phyloP scores from a whole-genome alignment of 2,329 filamentous ascomycete genomes.

The Teratosphaeria pseudoeucalypti region DNA sequence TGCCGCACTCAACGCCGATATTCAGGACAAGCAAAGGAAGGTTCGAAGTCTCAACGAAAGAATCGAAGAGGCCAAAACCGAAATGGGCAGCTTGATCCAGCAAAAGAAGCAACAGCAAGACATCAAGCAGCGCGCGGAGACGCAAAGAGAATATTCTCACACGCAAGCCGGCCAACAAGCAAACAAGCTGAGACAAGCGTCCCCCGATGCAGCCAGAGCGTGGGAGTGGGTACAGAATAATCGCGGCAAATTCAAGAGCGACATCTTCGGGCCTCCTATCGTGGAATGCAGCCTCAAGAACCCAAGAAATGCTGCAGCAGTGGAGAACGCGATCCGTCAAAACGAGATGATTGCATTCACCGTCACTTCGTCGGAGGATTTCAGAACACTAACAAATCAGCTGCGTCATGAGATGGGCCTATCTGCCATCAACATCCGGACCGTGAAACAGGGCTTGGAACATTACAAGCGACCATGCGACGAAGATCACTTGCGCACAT shows the following conservation, averaged over 20 bases:
- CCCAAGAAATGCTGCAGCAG: slow-evolving; percentile 49
- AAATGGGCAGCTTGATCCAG: slow-evolving; percentile 21
- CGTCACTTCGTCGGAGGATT: slow-evolving; percentile 64
- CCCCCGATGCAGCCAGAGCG: slow-evolving; percentile 54
- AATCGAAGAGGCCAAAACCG: slow-evolving; percentile 32
- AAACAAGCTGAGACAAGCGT: slow-evolving; percentile 50
- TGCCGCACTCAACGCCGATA: slow-evolving; percentile 59
- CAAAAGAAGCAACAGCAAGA: slow-evolving; percentile 27
- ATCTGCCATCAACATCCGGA: slow-evolving; percentile 61
- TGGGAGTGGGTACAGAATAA: slow-evolving; percentile 79
- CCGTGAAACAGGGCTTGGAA: slow-evolving; percentile 44
- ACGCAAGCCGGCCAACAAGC: slow-evolving; percentile 68
- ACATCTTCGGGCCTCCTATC: slow-evolving; percentile 72
- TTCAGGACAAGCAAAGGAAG: slow-evolving; percentile 47
- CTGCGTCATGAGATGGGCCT: slow-evolving; percentile 56
- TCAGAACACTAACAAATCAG: slow-evolving; percentile 57
- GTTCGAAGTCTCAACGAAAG: slow-evolving; percentile 37
- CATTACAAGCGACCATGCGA: slow-evolving; percentile 47
- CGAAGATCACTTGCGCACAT: slow-evolving; percentile 43
- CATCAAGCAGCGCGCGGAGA: slow-evolving; percentile 33
- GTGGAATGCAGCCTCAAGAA: slow-evolving; percentile 72
- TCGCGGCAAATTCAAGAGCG: slow-evolving; percentile 56
- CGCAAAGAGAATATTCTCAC: slow-evolving; percentile 50
- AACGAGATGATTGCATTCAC: slow-evolving; percentile 57
- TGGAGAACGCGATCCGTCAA: slow-evolving; percentile 48